Evolutionary conservation across 179 eudicot species (phyloP), one percentile per base, ranked within the genome.

Genomic region (Spinacia oleracea): DNA sequence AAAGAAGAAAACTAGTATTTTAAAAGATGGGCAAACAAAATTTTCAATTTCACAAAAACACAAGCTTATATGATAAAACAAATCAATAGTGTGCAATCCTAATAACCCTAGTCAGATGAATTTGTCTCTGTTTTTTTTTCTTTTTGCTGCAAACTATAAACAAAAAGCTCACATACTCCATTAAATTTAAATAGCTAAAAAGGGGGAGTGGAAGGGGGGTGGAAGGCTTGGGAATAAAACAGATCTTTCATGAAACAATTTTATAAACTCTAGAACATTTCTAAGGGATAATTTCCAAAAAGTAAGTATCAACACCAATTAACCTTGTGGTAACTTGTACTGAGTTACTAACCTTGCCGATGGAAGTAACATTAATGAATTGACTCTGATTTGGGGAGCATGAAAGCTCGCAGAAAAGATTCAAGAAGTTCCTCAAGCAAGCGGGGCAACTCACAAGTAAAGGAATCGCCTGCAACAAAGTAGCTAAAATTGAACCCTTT

Each of bases 341-440:
- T n/a, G n/a, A n/a, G n/a, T n/a, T n/a, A 79, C 91, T 83, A 45
- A 95, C 98, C 98, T 87, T 67, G 66, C 89, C 79, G 76, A 86
- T 78, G 70, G 97, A 89, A 73, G 99, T 88, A 80, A 96, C 99
- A 77, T 96, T 93, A 58, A 96, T 93, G 85, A 91, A 96, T 77
- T 81, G 87, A 78, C 99, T 93, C 90, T 96, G 99, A 80, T 96
- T 90, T 58, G 99, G 98, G 48, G 99, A 96, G 89, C 99, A 96
- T 45, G 99, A 87, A 80, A 93, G 92, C 85, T 96, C 98, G 72
- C 99, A 96, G 86, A 96, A 93, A 81, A 96, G 89, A 91, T 96
- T 96, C 79, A 96, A 87, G 84, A 96, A 96, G 85, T 92, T 96
- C 87, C 99, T 94, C 81, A 96, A 87, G 93, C 99, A 96, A 80